Base-by-base conservation (phyloP, 768 basidiomycete genomes). In the Thelephora aurantiotincta region DNA sequence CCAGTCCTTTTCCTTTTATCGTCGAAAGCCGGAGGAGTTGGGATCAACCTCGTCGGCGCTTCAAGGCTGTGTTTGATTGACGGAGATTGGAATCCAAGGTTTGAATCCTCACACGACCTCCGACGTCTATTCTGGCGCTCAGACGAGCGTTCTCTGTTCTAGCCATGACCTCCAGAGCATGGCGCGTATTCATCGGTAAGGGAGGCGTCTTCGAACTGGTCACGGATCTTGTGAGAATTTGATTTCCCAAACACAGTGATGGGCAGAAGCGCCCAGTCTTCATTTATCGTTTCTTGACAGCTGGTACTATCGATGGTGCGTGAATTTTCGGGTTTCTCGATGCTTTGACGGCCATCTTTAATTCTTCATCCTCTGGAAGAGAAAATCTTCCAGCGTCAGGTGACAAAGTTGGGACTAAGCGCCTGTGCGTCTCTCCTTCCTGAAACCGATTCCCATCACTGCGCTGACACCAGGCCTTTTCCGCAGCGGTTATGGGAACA, bases 151-250 rank as follows among this genome's bases (percentile, higher is more conserved):
- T n/a, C 6, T 14, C 30, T 13, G 6, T 12, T 7, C 30, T 48
- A 89, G 85, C 56, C 86, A 86, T 56, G 96, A 99, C 65, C 63
- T 92, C 14, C 96, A 99, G 63, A 83, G 96, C 1, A 98, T 98
- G 94, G 94, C 92, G 45, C 78, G 94, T 44, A 94, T 93, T 59
- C 89, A 94, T 63, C 75, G 90, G 90, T 89, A 51, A 42, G 66
- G 54, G 13, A 42, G 11, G 2, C 18, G 50, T 33, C 33, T 42
- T 35, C 23, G 9, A 26, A 12, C 43, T 36, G 11, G 30, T 30
- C 9, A 30, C 26, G 46, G 35, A n/a, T 37, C 34, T 49, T 16
- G 45, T 50, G 19, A 46, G 35, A 18, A n/a, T 45, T 50, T 50
- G 43, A 47, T 20, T 44, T 18, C 36, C 12, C 18, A 42, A 51